Conservation (phyloP, 2,329 filamentous ascomycete species). For the Ophiocordyceps sinensis region DNA sequence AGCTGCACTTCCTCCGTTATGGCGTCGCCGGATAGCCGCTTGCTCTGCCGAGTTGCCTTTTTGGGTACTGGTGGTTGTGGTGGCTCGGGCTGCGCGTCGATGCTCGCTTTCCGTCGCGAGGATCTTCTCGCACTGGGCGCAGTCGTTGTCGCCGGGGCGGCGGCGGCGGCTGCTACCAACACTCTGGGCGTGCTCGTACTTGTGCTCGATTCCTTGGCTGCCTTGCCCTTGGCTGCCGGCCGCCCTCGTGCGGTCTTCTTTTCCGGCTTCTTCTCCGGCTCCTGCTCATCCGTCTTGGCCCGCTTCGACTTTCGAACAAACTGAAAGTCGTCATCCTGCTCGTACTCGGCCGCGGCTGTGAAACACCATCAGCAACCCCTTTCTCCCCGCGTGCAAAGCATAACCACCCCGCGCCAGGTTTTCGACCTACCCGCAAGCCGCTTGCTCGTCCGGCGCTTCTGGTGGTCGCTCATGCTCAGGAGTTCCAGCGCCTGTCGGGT, state of each 20-base stretch:
- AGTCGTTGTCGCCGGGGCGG: slow-evolving; percentile 5
- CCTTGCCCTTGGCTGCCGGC: slow-evolving; percentile 15
- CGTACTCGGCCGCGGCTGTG: slow-evolving; percentile 34
- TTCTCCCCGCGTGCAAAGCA: slow-evolving; percentile 1
- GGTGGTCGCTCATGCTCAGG: slow-evolving; percentile 54
- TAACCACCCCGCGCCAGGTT: not conserved
- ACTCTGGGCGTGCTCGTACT: not conserved
- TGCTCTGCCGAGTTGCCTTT: slow-evolving; percentile 26
- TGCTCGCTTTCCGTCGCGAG: slow-evolving; percentile 24
- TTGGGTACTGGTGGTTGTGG: slow-evolving; percentile 22
- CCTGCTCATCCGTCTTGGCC: slow-evolving; percentile 40
- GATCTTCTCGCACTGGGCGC: slow-evolving; percentile 14
- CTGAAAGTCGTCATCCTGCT: slow-evolving; percentile 64
- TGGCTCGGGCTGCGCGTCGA: slow-evolving; percentile 23
- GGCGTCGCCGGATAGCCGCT: slow-evolving; percentile 27
- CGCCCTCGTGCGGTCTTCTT: slow-evolving; percentile 24
- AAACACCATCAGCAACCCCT: slow-evolving; percentile 5
- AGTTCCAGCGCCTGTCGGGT: slow-evolving; percentile 50
- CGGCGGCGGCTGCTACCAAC: slow-evolving; percentile 1
- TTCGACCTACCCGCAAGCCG: slow-evolving; percentile 44
- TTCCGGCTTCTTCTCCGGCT: slow-evolving; percentile 27
- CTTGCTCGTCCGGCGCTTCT: slow-evolving; percentile 48
- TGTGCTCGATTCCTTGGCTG: slow-evolving; percentile 6
- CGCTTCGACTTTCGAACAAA: slow-evolving; percentile 57
- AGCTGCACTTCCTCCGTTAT: slow-evolving; percentile 13